Percentiles rank a stretch among this genome's conserved stretches.
Conservation (phyloP, 805 yeast species). For the Candida boleticola region DNA sequence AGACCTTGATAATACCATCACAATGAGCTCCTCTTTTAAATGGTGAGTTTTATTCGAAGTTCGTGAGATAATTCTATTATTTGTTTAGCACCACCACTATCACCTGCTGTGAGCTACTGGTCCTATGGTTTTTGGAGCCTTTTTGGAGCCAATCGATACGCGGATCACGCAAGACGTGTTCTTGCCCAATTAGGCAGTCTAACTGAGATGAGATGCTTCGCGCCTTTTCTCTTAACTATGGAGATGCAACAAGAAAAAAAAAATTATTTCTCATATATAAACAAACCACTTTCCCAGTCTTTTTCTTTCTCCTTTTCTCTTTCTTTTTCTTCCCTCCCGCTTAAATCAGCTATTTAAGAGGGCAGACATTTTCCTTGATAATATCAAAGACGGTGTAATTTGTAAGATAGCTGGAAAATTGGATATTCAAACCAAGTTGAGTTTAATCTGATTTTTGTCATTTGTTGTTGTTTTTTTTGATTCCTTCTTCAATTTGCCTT, state of each 20-base stretch:
- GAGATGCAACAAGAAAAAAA: slow-evolving; percentile 8
- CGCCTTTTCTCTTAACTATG: slow-evolving; percentile 1
- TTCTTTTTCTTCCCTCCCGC: slow-evolving; percentile 41
- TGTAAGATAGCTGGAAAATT: slow-evolving; percentile 7
- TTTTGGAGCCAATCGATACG: too few species aligned
- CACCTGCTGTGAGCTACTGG: too few species aligned
- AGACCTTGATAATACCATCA: too few species aligned
- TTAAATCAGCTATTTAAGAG: slow-evolving; percentile 42
- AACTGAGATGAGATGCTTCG: slow-evolving; percentile 4
- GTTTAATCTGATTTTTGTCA: too few species aligned
- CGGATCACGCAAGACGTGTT: too few species aligned
- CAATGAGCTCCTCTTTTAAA: too few species aligned
- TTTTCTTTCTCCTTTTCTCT: slow-evolving; percentile 8
- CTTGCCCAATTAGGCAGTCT: slow-evolving; percentile 4
- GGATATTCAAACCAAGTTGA: neutral
- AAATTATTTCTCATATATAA: neutral
- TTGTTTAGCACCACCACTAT: too few species aligned
- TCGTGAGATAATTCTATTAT: too few species aligned
- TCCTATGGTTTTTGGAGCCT: too few species aligned
- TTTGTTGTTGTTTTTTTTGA: too few species aligned
- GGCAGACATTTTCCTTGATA: slow-evolving; percentile 27
- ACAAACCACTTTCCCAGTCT: slow-evolving; percentile 5
- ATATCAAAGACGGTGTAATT: neutral
- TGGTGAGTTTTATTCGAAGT: too few species aligned
- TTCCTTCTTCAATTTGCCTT: too few species aligned